A percentile compares a stretch with the other conserved stretches of the same genome.
Conservation (phyloP, 2,329 filamentous ascomycete genomes). For the Penicillium nordicum region DNA sequence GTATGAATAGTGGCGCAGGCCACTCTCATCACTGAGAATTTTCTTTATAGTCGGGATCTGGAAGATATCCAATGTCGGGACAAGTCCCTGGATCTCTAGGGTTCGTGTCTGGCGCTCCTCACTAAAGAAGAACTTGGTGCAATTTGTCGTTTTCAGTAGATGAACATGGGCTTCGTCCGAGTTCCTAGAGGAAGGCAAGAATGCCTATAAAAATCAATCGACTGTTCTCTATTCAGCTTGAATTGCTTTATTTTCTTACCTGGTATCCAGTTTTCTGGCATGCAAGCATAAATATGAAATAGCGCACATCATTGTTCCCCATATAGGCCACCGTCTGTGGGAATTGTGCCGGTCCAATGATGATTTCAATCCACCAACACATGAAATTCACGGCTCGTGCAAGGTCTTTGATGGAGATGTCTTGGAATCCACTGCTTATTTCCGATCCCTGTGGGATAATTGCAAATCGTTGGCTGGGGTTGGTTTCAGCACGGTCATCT, state of each 20-base stretch:
- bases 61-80: conserved; percentile 9
- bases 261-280: conserved; percentile 26
- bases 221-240: not conserved
- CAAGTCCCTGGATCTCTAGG: conserved; percentile 39
- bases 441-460: conserved; percentile 13
- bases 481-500: conserved; percentile 4
- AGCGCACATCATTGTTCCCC: conserved; percentile 25
- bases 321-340: conserved; percentile 25
- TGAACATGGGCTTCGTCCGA: conserved; percentile 18
- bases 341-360: conserved; percentile 5
- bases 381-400: conserved; percentile 18
- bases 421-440: conserved; percentile 18
- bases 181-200: conserved; percentile 23
- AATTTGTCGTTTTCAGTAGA: conserved; percentile 15
- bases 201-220: conserved; percentile 7
- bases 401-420: conserved; percentile 17
- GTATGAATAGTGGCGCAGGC: conserved; percentile 17
- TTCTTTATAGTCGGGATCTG: conserved; percentile 5
- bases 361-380: conserved; percentile 22
- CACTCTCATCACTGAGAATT: conserved; percentile 9
- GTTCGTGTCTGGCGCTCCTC: conserved; percentile 22
- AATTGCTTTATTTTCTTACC: conserved; percentile 4
- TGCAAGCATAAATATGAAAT: conserved; percentile 22
- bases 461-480: conserved; percentile 12
- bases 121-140: conserved; percentile 27